phyloP scores from a whole-genome alignment of 768 basidiomycete species.

The Lentinus tigrinus region DNA sequence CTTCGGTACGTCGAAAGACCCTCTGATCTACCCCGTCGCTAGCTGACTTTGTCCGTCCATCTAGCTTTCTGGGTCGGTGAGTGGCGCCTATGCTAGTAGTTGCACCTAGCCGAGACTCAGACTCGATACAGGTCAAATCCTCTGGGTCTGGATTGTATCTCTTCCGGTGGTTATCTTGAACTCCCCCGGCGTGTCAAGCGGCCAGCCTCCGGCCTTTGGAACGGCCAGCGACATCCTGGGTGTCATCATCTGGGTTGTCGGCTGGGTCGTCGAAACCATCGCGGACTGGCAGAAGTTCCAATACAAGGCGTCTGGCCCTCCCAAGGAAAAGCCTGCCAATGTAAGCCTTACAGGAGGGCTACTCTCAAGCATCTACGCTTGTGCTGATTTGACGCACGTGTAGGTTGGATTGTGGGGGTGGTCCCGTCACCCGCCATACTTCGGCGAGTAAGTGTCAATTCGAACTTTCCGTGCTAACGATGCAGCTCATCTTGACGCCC shows the following conservation, averaged over 20 bases:
- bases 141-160: conserved; percentile 69
- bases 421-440: conserved; percentile 69
- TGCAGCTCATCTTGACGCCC: neutral
- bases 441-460: conserved; percentile 54
- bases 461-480: conserved; percentile 13
- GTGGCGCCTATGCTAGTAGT: conserved; percentile 1
- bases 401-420: conserved; percentile 54
- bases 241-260: conserved; percentile 58
- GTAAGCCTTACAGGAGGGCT: conserved; percentile 26
- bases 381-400: neutral
- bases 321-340: conserved; percentile 49
- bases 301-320: conserved; percentile 49
- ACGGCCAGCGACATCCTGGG: conserved; percentile 64
- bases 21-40: too few relatives aligned
- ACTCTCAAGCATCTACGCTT: neutral
- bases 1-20: conserved; percentile 39
- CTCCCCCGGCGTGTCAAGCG: conserved; percentile 60
- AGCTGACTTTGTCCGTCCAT: neutral
- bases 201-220: conserved; percentile 58
- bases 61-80: conserved; percentile 56
- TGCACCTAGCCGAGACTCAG: neutral
- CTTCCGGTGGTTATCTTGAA: conserved; percentile 65
- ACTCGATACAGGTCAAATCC: conserved; percentile 43
- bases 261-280: conserved; percentile 53
- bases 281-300: conserved; percentile 62